phyloP scores from a whole-genome alignment of 345 rosid species.

The Boechera stricta region DNA sequence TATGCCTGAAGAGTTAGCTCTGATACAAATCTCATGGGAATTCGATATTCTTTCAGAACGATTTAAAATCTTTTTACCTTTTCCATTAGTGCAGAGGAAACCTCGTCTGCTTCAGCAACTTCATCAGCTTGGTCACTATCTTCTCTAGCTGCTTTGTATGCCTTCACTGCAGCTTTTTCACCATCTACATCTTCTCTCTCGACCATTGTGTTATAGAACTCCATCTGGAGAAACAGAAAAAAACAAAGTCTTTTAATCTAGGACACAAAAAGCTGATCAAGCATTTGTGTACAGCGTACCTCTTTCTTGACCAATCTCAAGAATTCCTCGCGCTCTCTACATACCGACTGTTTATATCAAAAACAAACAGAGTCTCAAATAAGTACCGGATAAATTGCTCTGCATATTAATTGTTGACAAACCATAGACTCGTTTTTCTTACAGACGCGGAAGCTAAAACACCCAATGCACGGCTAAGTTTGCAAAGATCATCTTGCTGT shows the following conservation, averaged over 20 bases:
- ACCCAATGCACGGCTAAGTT: conserved; percentile 85
- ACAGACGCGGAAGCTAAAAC: conserved; percentile 95
- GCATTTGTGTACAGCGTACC: conserved; percentile 52
- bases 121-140: conserved; percentile 60
- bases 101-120: conserved; percentile 59
- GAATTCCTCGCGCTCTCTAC: conserved; percentile 89
- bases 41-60: neutral
- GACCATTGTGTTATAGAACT: conserved; percentile 84
- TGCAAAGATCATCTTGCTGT: conserved; percentile 78
- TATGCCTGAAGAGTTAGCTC: conserved; percentile 28
- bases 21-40: conserved; percentile 11
- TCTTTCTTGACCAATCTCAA: conserved; percentile 83
- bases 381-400: conserved; percentile 15
- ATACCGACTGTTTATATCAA: conserved; percentile 71
- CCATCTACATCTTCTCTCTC: conserved; percentile 70
- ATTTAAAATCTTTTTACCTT: conserved; percentile 51
- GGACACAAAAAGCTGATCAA: conserved; percentile 19
- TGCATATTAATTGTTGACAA: conserved; percentile 29
- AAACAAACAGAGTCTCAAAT: conserved; percentile 35
- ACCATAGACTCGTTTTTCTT: conserved; percentile 46
- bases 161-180: conserved; percentile 75
- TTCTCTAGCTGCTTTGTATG: conserved; percentile 84
- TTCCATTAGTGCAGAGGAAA: conserved; percentile 82
- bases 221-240: conserved; percentile 61
- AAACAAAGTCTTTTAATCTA: neutral